phyloP scores from a whole-genome alignment of 768 basidiomycete species.

The Pleurotus giganteus region DNA sequence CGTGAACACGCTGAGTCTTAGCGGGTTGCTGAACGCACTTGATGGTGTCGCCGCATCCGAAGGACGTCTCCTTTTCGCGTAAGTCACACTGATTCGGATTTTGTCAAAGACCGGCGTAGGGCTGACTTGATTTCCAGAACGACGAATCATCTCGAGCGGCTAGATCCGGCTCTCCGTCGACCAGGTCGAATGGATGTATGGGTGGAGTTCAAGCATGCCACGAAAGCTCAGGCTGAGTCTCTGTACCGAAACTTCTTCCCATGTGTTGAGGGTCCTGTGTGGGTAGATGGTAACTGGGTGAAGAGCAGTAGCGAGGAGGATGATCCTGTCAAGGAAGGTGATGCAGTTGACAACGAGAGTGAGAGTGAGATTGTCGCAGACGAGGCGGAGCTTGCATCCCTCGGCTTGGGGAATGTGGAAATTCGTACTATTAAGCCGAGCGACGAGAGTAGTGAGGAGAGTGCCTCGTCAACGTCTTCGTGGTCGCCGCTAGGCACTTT shows the following conservation, averaged over 20 bases:
- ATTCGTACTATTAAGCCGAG: constrained; percentile 9
- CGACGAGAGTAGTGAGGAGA: constrained; percentile 17
- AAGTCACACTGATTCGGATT: constrained; percentile 32
- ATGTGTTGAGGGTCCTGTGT: constrained; percentile 20
- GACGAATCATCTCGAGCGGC: constrained; percentile 87
- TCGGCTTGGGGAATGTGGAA: constrained; percentile 12
- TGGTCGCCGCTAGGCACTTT: constrained; percentile 17
- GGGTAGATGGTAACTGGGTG: constrained; percentile 6
- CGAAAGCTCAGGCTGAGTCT: constrained; percentile 80
- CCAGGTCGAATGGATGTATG: constrained; percentile 93
- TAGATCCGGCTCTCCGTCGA: constrained; percentile 89
- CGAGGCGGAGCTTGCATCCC: constrained; percentile 11
- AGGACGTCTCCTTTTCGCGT: constrained; percentile 88
- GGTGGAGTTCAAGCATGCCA: constrained; percentile 88
- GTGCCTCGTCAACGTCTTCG: constrained; percentile 27
- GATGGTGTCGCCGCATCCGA: constrained; percentile 88
- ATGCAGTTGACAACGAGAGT: constrained; percentile 29
- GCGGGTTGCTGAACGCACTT: constrained; percentile 79
- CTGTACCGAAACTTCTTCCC: constrained; percentile 93
- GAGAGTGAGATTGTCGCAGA: constrained; percentile 19
- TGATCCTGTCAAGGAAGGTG: constrained; percentile 29
- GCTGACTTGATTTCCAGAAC: constrained; percentile 43
- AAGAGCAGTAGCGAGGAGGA: background rate
- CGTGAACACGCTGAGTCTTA: constrained; percentile 77
- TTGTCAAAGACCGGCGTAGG: constrained; percentile 7